phyloP scores from a whole-genome alignment of 371 early-diverging fungal species.

The Chytridiales sp. region DNA sequence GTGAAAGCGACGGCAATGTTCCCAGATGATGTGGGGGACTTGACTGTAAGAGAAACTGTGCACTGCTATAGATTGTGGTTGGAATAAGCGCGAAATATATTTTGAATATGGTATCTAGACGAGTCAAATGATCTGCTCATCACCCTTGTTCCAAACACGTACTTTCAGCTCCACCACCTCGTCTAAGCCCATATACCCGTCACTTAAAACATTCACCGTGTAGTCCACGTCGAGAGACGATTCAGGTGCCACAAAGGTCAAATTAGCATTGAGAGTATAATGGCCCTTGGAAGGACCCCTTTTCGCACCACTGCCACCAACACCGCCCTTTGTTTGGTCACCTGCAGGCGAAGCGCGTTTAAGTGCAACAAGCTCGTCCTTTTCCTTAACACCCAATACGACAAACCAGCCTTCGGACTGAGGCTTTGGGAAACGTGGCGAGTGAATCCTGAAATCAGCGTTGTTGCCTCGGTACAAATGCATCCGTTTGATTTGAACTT shows the following conservation, averaged over 20 bases:
- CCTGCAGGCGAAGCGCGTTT: conserved; percentile 62
- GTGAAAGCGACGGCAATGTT: conserved; percentile 83
- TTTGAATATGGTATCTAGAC: not conserved
- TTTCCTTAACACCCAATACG: conserved; percentile 66
- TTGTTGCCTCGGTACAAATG: conserved; percentile 22
- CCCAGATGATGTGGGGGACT: conserved; percentile 81
- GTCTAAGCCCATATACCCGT: conserved; percentile 83
- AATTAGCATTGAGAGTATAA: conserved; percentile 43
- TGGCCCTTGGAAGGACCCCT: conserved; percentile 24
- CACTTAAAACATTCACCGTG: conserved; percentile 65
- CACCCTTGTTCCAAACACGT: conserved; percentile 13
- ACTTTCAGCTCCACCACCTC: conserved; percentile 9
- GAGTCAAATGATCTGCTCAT: conserved; percentile 1
- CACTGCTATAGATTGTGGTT: conserved; percentile 63
- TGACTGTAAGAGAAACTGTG: conserved; percentile 73
- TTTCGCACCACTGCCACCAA: conserved; percentile 49
- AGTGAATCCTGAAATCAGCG: conserved; percentile 61
- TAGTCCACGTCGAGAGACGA: conserved; percentile 62
- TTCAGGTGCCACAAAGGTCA: conserved; percentile 68
- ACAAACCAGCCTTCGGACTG: conserved; percentile 93
- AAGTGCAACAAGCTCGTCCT: conserved; percentile 69
- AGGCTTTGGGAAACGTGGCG: conserved; percentile 82
- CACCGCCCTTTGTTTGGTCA: conserved; percentile 45
- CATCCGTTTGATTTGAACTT: conserved; percentile 14
- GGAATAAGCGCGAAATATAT: not conserved